Base-by-base conservation (phyloP, 73 alveolate genomes). In the Blepharisma japonicum region DNA sequence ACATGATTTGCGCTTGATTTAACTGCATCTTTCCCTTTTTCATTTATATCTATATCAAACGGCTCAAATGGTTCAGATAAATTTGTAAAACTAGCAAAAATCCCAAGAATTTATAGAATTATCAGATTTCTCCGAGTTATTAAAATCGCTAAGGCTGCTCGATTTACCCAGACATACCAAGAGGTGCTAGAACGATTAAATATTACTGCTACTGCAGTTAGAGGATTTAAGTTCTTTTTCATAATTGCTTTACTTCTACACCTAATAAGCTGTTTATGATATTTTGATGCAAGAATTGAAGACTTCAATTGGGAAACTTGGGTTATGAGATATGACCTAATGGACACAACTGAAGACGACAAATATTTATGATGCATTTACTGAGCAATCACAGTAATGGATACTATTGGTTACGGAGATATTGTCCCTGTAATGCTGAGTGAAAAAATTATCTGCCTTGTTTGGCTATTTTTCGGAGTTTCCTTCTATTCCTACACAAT, bases 351-450 rank as follows among this genome's bases (percentile, higher is more conserved):
- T n/a, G 55, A 81, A 56, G 50, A 50, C 21, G 94, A 92, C 47
- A 21, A 77, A 21, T 92, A 92, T 82, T 71, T 90, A 7, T 66
- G 76, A 6, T 81, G 94, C 25, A 23, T 92, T 27, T 92, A 92
- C 71, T 92, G 95, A 94, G 91, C 92, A 8, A 54, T 86, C 23
- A 90, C 90, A 46, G 92, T 95, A 0, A 85, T 89, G 68, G 81
- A 86, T 18, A 87, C 97, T 2, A 90, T 90, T 9, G 98, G 98
- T 11, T 92, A 90, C 78, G 98, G 98, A n/a, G 98, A 92, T 42
- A 79, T 87, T 6, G 78, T 71, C 45, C 96, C 98, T 14, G 86
- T 80, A 6, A 90, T 94, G 6, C 71, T 92, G 14, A 77, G 68
- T 76, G 98, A 92, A 82, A 87, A 92, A 85, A 61, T 90, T 18